Conservation (phyloP, 2,329 filamentous ascomycete genomes). For the Thielaviopsis ethacetica region DNA sequence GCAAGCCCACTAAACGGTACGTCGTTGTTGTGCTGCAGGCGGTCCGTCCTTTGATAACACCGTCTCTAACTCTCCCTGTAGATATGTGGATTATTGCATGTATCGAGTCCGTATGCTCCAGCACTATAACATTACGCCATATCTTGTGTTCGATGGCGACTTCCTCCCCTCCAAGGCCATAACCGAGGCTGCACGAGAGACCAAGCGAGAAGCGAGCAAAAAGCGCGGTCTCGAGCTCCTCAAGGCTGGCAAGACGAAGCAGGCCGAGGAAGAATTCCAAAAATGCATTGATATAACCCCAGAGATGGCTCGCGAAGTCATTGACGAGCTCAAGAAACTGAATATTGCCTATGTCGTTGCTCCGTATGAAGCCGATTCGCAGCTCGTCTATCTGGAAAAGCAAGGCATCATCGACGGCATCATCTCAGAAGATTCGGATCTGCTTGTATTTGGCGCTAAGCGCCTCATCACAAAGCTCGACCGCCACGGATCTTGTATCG, state of each 20-base stretch:
- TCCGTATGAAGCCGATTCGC: slow-evolving; percentile 94
- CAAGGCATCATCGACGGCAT: slow-evolving; percentile 75
- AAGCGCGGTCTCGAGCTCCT: slow-evolving; percentile 62
- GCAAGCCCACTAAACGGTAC: slow-evolving; percentile 75
- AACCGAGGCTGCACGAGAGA: slow-evolving; percentile 65
- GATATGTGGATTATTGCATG: slow-evolving; percentile 82
- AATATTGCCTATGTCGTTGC: slow-evolving; percentile 80
- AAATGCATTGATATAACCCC: slow-evolving; percentile 94
- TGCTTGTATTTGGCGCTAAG: slow-evolving; percentile 88
- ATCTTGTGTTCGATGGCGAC: slow-evolving; percentile 91
- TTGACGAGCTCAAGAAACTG: slow-evolving; percentile 74
- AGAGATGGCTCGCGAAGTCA: slow-evolving; percentile 81
- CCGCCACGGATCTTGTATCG: slow-evolving; percentile 80
- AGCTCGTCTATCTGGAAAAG: slow-evolving; percentile 83
- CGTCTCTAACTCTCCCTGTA: slow-evolving; percentile 20
- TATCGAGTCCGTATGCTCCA: slow-evolving; percentile 84
- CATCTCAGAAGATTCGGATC: slow-evolving; percentile 88
- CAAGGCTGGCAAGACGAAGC: slow-evolving; percentile 60
- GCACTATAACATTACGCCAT: slow-evolving; percentile 87
- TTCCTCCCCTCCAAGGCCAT: slow-evolving; percentile 82
- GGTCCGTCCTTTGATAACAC: not conserved
- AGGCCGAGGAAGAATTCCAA: slow-evolving; percentile 75
- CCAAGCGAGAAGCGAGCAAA: slow-evolving; percentile 60
- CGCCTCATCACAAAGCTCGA: slow-evolving; percentile 85
- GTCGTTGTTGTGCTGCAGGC: slow-evolving; percentile 15